These are phyloP conservation scores for Thalassiosira profunda DNA, from an alignment of 108 stramenopile genomes.

Conservation along the genomic window DNA sequence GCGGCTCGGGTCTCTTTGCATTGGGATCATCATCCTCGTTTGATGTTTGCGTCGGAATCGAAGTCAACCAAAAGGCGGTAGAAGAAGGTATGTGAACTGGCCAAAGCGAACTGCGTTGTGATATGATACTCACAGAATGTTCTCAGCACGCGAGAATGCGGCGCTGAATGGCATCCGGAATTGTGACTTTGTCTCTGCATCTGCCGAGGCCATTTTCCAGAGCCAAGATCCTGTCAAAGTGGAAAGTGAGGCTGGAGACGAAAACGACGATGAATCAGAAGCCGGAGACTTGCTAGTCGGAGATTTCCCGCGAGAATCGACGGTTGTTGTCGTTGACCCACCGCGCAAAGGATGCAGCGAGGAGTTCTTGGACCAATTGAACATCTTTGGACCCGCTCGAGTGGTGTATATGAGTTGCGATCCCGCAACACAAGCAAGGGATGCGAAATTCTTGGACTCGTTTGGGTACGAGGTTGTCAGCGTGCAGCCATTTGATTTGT, in stretches of 20 bases:
- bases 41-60: constrained; percentile 92
- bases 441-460: constrained; percentile 83
- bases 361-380: constrained; percentile 92
- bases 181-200: constrained; percentile 89
- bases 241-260: background rate
- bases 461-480: constrained; percentile 84
- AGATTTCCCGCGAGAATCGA: constrained; percentile 80
- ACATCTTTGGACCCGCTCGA: constrained; percentile 83
- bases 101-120: no score
- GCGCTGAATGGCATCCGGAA: constrained; percentile 72
- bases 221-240: constrained; percentile 41
- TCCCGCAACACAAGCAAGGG: constrained; percentile 96
- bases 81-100: no score
- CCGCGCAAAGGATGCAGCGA: constrained; percentile 95
- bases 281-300: constrained; percentile 40
- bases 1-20: constrained; percentile 96
- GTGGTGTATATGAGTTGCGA: constrained; percentile 98
- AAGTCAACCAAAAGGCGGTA: constrained; percentile 90
- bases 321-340: constrained; percentile 97
- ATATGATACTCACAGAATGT: no score
- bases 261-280: background rate
- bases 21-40: constrained; percentile 79
- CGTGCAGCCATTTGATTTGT: constrained; percentile 95
- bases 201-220: constrained; percentile 92
- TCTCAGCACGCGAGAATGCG: constrained; percentile 81